These are phyloP conservation scores for Blastomyces emzantsi DNA, from an alignment of 2,329 filamentous ascomycete genomes.

Conservation along the genomic window DNA sequence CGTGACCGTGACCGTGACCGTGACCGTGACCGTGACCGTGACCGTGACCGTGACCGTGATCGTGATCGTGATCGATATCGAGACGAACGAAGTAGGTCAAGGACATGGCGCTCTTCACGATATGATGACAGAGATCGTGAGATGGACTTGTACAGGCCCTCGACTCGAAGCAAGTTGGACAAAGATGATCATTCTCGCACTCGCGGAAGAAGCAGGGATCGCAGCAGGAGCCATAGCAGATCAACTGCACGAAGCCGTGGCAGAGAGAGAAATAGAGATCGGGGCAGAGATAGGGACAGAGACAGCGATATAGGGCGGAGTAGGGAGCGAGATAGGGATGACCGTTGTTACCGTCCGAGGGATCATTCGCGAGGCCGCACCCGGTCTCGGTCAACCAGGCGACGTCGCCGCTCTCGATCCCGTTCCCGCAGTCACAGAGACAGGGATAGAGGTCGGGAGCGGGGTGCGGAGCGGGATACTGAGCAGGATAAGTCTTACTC, in stretches of 20 bases:
- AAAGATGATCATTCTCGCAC: slow-evolving; percentile 26
- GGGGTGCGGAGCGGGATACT: slow-evolving; percentile 15
- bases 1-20: slow-evolving; percentile 18
- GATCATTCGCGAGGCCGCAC: slow-evolving; percentile 17
- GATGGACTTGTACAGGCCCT: slow-evolving; percentile 17
- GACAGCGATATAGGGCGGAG: slow-evolving; percentile 15
- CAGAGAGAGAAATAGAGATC: slow-evolving; percentile 21
- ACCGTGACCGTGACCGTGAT: slow-evolving; percentile 10
- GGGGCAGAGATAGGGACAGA: slow-evolving; percentile 15
- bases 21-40: slow-evolving; percentile 13
- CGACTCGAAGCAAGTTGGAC: slow-evolving; percentile 16
- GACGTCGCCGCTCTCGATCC: slow-evolving; percentile 16
- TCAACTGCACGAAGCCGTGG: slow-evolving; percentile 22
- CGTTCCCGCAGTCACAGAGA: slow-evolving; percentile 19
- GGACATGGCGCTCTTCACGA: slow-evolving; percentile 18
- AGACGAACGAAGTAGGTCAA: slow-evolving; percentile 22
- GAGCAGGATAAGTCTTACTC: slow-evolving; percentile 17
- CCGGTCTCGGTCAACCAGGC: slow-evolving; percentile 13
- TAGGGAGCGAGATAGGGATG: slow-evolving; percentile 14
- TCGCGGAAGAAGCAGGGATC: slow-evolving; percentile 26
- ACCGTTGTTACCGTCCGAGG: slow-evolving; percentile 19
- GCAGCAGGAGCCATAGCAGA: slow-evolving; percentile 27
- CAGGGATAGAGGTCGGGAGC: slow-evolving; percentile 11
- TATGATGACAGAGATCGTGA: slow-evolving; percentile 17
- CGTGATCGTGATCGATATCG: slow-evolving; percentile 22